Evolutionary conservation across 495 filamentous ascomycete species (phyloP), one percentile per base, ranked within the genome.

Genomic region (Apodospora peruviana): DNA sequence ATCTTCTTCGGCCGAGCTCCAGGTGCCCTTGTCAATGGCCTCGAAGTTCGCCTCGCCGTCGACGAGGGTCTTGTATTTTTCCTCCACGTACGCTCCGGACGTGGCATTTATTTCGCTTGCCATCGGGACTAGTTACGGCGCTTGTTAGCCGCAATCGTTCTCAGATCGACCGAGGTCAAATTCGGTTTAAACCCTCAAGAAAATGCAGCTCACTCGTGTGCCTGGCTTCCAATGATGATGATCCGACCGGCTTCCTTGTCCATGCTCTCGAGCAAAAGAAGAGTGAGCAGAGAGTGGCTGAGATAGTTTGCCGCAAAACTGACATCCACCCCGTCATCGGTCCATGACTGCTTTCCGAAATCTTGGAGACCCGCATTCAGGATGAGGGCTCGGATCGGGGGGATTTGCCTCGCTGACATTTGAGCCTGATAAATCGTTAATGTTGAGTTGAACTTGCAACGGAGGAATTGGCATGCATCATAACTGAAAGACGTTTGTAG

Each of bases 241-340:
- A 76, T 62, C 0, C 69, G 51, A n/a, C 70, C 73, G 4, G 36
- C 18, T 5, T 67, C 49, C 4, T 44, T 57, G 44, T 68, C 62
- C 59, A 74, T 69, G 27, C 61, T 66, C 25, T 59, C 50, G 11
- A 76, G 44, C 1, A 75, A 56, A 11, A 66, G 56, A 1, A 74
- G 57, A 3, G 62, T 56, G 2, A 76, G 52, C 2, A 69, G 40
- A 32, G 62, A 69, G 24, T 75, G 70, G 5, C 62, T 52, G n/a
- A 75, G 50, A 43, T 74, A 70, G 39, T 71, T 75, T 2, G 58
- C 60, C 24, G 57, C 61, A 38, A 75, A 75, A 0, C 52, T 62
- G 20, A 43, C 58, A n/a, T 71, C 69, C 35, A 65, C 60, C 0
- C 59, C 61, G 19, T 60, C 53, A 9, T 56, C 35, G 4, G 65